Evolutionary conservation across 257 asterid species (phyloP).

Genomic region (Gentiana straminea): DNA sequence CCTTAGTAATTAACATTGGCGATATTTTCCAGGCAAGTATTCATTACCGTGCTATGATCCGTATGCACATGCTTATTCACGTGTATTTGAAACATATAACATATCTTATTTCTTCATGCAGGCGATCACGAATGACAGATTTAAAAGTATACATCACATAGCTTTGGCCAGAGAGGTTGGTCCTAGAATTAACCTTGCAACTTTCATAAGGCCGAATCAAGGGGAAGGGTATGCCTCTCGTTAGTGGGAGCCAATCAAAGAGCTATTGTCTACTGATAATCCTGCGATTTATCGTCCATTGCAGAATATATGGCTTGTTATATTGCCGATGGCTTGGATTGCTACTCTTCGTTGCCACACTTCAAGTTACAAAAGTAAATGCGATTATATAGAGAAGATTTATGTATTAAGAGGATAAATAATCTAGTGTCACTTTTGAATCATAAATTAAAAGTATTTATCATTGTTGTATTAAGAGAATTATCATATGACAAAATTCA

Average conservation of each 20-base stretch:
- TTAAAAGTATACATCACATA: constrained; percentile 25
- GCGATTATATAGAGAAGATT: too few species aligned
- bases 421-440: too few species aligned
- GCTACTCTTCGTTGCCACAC: constrained; percentile 4
- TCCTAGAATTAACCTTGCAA: constrained; percentile 32
- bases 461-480: too few species aligned
- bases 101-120: not conserved
- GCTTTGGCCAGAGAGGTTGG: constrained; percentile 18
- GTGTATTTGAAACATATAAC: not conserved
- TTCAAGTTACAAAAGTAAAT: constrained; percentile 1
- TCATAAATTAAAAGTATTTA: too few species aligned
- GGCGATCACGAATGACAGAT: constrained; percentile 21
- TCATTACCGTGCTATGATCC: not conserved
- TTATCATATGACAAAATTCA: too few species aligned
- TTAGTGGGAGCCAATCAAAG: constrained; percentile 25
- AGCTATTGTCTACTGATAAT: constrained; percentile 23
- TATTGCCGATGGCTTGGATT: constrained; percentile 3
- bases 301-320: constrained; percentile 11
- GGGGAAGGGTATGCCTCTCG: constrained; percentile 5
- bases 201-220: constrained; percentile 13
- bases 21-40: constrained; percentile 34
- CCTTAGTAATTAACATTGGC: constrained; percentile 33
- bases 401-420: too few species aligned
- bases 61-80: too few species aligned
- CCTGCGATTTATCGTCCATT: constrained; percentile 19